These are phyloP conservation scores for Fomitopsis schrenkii DNA, from an alignment of 1,284 basidiomycete genomes.

Conservation along the genomic window DNA sequence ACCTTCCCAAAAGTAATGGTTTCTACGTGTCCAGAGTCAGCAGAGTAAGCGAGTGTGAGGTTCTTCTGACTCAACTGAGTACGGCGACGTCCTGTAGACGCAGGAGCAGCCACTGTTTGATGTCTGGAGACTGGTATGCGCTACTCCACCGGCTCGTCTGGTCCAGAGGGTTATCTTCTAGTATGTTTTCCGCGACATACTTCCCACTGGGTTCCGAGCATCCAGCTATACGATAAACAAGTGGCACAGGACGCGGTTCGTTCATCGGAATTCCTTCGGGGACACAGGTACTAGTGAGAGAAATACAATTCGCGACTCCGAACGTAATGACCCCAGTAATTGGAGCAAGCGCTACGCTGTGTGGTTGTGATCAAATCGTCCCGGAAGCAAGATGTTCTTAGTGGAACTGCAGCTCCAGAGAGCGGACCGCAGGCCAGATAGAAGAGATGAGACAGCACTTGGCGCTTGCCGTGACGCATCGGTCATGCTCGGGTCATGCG, in stretches of 20 bases:
- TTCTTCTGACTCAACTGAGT: slow-evolving; percentile 54
- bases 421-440: no score
- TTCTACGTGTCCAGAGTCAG: slow-evolving; percentile 35
- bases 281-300: no score
- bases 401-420: no score
- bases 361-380: no score
- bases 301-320: no score
- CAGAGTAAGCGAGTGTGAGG: not conserved
- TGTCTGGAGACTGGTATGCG: slow-evolving; percentile 46
- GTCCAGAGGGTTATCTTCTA: slow-evolving; percentile 58
- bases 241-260: slow-evolving; percentile 5
- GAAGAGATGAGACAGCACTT: not conserved
- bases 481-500: not conserved
- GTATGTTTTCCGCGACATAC: slow-evolving; percentile 66
- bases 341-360: no score
- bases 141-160: slow-evolving; percentile 72
- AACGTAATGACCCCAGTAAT: no score
- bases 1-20: slow-evolving; percentile 79
- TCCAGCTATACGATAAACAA: slow-evolving; percentile 49
- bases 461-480: not conserved
- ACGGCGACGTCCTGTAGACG: slow-evolving; percentile 52
- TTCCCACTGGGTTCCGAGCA: slow-evolving; percentile 67
- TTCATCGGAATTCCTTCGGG: not conserved
- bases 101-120: slow-evolving; percentile 69
- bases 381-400: no score